phyloP scores from a whole-genome alignment of 306 rosid species.

The Gastrolobium villosum region DNA sequence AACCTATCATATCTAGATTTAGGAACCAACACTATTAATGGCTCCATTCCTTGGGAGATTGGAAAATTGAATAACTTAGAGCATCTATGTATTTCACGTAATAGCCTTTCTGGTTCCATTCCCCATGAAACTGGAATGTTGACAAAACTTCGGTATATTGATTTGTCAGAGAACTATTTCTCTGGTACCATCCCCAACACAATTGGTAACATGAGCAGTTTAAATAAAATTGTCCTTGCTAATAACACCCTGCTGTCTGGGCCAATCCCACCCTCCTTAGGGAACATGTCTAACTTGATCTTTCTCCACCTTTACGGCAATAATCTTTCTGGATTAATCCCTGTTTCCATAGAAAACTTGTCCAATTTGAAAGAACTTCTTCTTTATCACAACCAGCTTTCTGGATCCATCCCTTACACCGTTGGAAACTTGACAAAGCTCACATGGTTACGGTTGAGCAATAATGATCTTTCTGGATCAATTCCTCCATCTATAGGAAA shows the following conservation, averaged over 20 bases:
- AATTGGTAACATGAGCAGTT: background rate
- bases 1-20: too few species aligned
- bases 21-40: too few species aligned
- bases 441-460: background rate
- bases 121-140: background rate
- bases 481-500: slow-evolving; percentile 23
- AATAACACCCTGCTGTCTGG: background rate
- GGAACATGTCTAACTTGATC: too few species aligned
- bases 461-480: background rate
- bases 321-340: too few species aligned
- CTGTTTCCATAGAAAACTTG: slow-evolving; percentile 3
- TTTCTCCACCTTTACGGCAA: too few species aligned
- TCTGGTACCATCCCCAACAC: background rate
- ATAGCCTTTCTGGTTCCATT: background rate
- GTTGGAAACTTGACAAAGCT: slow-evolving; percentile 35
- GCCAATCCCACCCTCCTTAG: too few species aligned
- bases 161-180: background rate
- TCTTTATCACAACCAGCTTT: background rate
- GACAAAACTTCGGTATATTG: background rate
- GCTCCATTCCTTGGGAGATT: background rate
- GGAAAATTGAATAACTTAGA: background rate
- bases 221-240: background rate
- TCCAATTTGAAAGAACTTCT: background rate
- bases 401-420: background rate
- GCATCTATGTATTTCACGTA: accelerated